Evolutionary conservation across 768 basidiomycete genomes (phyloP).

Genomic region (Pleurotus ostreatus): DNA sequence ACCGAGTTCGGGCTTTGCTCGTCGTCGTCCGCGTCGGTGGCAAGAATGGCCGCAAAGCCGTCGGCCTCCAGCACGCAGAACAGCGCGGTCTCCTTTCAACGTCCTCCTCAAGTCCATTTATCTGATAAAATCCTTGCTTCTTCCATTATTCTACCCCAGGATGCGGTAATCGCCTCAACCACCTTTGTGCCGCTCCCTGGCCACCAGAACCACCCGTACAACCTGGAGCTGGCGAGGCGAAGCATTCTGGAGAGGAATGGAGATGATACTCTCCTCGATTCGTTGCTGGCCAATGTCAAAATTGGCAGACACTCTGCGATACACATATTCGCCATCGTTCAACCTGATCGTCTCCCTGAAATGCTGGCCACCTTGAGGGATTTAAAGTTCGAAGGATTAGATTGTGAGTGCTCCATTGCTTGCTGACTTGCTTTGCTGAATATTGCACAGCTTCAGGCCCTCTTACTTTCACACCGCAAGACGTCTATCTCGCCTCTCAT

Average conservation of each 20-base stretch:
- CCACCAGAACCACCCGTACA: constrained; percentile 13
- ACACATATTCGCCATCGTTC: constrained; percentile 55
- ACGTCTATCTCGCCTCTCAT: constrained; percentile 52
- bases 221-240: constrained; percentile 54
- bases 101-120: constrained; percentile 2
- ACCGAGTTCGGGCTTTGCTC: too few relatives aligned
- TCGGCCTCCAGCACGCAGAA: not conserved
- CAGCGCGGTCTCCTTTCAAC: not conserved
- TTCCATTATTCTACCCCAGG: constrained; percentile 37
- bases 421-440: not conserved
- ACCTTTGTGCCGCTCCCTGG: constrained; percentile 33
- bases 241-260: constrained; percentile 36
- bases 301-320: constrained; percentile 41
- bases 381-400: constrained; percentile 46
- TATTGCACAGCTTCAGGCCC: constrained; percentile 33
- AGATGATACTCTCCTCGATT: constrained; percentile 37
- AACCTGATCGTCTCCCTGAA: constrained; percentile 25
- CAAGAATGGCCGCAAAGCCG: constrained; percentile 1
- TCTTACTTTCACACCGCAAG: constrained; percentile 41
- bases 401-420: constrained; percentile 35
- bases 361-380: constrained; percentile 28
- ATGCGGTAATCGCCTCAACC: constrained; percentile 40
- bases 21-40: too few relatives aligned
- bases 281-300: constrained; percentile 49
- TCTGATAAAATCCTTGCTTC: constrained; percentile 43